Evolutionary conservation across 2,329 filamentous ascomycete genomes (phyloP), one percentile per base, ranked within the genome.

Genomic region (Juglanconis juglandina): DNA sequence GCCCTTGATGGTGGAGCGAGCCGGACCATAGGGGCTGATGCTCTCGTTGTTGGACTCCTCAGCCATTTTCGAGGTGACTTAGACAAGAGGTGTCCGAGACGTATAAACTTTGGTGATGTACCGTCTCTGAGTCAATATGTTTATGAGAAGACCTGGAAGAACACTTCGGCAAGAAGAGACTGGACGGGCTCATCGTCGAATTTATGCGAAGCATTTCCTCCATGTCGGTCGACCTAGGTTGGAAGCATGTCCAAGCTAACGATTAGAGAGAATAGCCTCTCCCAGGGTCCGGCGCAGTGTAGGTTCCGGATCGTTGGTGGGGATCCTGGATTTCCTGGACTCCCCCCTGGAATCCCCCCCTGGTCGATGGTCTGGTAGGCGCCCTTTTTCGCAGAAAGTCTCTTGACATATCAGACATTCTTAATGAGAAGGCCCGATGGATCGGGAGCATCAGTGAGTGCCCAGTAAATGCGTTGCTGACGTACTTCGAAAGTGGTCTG

Each of bases 1-100:
- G 67, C 80, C 82, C 72, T 82, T 77, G 66, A 90, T 69, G 1
- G 87, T 90, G 33, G 87, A 86, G 56, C 87, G 83, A 68, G 88
- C 87, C 56, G 76, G 72, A 66, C 88, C 88, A 69, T 83, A 91
- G 7, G 87, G 78, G 67, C 81, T 84, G 70, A 90, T 86, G 68
- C 80, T 85, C 69, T 82, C 77, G 61, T 76, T 74, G 63, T 80
- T 75, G 60, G 75, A 66, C 59, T 65, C 49, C 30, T 59, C 57
- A 44, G 49, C 52, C 57, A 59, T 59, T 42, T 14, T 14, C 9
- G 39, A 42, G 39, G 39, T 46, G 14, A 14, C 42, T 46, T 7
- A 7, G 13, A 17, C 42, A 46, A 14, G 14, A 6, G 14, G 42
- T 46, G 42, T 9, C 39, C 39, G 39, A 10, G 9, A 10, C 9